Evolutionary conservation across 345 rosid species (phyloP), one percentile per base, ranked within the genome.

Genomic region (Chamaenerion angustifolium): DNA sequence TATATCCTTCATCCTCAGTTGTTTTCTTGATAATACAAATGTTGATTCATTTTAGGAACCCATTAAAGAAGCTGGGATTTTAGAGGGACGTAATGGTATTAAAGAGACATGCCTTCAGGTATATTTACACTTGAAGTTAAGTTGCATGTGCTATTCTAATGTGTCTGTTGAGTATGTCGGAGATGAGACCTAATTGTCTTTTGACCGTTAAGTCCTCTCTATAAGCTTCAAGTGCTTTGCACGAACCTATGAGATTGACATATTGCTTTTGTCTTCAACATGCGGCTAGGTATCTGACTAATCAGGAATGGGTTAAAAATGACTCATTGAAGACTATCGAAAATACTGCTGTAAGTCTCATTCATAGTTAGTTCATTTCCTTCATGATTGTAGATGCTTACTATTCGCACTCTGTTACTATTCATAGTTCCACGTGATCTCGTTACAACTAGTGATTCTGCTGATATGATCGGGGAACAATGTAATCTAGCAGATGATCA

Each of bases 81-180:
- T 90, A 81, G 98, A 90, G 71, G 98, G 98, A 59, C 98, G 98
- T 58, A 90, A 90, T 76, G 98, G 98, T 54, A 90, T 90, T 64
- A 90, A 90, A 66, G 98, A 90, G 75, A 90, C 98, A 51, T 90
- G 94, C 69, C 95, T 90, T 67, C 95, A 90, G 98, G 98, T 86
- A 77, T 49, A 56, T 51, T 47, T 11, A 15, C 40, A 23, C 27
- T 2, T 23, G 27, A 23, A 23, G n/a, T 23, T 23, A 2, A 23
- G 27, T 23, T 23, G 27, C 27, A 23, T 23, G 27, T 23, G 27
- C 27, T 23, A 23, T 23, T 23, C 27, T 23, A 23, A 23, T 23
- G 27, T 23, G 27, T 23, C 27, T 23, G 5, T 23, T 23, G 31
- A 5, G 16, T 25, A 47, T 48, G 17, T 67, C 16, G 53, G 45